phyloP scores from a whole-genome alignment of 2,329 filamentous ascomycete species.

The Helotiales sp. region DNA sequence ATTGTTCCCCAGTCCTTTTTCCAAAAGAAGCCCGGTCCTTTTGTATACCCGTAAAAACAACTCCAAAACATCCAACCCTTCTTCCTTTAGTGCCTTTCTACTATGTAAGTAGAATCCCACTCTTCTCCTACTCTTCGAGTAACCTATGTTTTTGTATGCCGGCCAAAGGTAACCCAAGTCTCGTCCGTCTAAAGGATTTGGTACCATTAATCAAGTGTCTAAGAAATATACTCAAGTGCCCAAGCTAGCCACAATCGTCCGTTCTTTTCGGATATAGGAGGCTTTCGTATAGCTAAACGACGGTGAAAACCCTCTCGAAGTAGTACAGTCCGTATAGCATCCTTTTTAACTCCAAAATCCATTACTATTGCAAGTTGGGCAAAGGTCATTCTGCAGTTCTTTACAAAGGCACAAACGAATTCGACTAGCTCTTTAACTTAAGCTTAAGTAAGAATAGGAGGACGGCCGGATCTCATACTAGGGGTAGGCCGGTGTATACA shows the following conservation, averaged over 20 bases:
- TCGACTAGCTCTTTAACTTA: slow-evolving; percentile 16
- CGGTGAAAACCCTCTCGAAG: slow-evolving; percentile 11
- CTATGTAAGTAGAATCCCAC: slow-evolving; percentile 1
- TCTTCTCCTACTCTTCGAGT: slow-evolving; percentile 4
- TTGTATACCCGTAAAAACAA: slow-evolving; percentile 5
- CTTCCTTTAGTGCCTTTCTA: slow-evolving; percentile 5
- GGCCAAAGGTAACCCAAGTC: slow-evolving; percentile 16
- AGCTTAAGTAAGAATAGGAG: slow-evolving; percentile 19
- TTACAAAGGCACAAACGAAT: slow-evolving; percentile 10
- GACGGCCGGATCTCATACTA: slow-evolving; percentile 2
- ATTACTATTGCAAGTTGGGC: slow-evolving; percentile 2
- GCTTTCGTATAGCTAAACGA: slow-evolving; percentile 14
- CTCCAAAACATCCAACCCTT: slow-evolving; percentile 17
- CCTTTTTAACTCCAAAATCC: slow-evolving; percentile 14
- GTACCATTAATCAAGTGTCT: slow-evolving; percentile 10
- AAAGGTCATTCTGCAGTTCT: slow-evolving; percentile 14
- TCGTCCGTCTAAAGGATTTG: slow-evolving; percentile 15
- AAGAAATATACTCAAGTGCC: slow-evolving; percentile 5
- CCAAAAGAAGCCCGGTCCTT: slow-evolving; percentile 13
- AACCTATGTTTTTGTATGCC: slow-evolving; percentile 13
- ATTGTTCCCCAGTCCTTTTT: slow-evolving; percentile 30
- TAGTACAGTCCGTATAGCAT: slow-evolving; percentile 14
- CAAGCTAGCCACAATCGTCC: not conserved
- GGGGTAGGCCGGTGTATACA: not conserved
- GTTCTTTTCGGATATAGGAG: slow-evolving; percentile 11